Percentiles rank a stretch among this genome's conserved stretches.
These are phyloP conservation scores for Moniliella sp. DNA, from an alignment of 1,284 basidiomycete genomes.

Conservation along the genomic window DNA sequence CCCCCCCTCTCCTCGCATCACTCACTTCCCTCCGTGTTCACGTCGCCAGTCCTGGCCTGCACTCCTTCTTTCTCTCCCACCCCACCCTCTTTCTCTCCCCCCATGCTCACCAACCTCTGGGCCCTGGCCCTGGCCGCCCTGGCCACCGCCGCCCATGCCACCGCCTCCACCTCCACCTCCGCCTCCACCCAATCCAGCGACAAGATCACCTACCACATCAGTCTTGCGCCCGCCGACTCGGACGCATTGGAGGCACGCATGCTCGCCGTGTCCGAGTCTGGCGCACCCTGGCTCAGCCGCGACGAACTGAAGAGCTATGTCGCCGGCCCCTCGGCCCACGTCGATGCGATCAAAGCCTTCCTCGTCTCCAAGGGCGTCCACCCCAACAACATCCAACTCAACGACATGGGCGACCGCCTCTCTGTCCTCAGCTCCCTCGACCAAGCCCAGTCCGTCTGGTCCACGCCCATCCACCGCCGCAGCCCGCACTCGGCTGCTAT, in stretches of 20 bases:
- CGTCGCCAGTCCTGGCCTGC: no score
- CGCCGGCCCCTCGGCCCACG: background rate
- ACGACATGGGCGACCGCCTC: background rate
- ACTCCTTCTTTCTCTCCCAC: no score
- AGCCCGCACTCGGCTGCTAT: background rate
- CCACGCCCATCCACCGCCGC: background rate
- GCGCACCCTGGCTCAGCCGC: constrained; percentile 2
- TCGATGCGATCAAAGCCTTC: constrained; percentile 1
- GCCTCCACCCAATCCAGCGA: no score
- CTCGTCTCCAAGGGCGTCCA: constrained; percentile 2
- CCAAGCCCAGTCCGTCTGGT: background rate
- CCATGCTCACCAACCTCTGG: no score
- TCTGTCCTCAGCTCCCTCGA: background rate
- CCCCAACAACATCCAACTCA: background rate
- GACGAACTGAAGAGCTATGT: constrained; percentile 4
- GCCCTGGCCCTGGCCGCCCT: no score
- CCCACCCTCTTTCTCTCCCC: no score
- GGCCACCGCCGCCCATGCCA: no score
- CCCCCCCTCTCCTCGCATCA: no score
- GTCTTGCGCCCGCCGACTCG: no score
- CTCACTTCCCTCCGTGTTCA: no score
- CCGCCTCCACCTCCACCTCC: no score
- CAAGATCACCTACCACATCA: no score
- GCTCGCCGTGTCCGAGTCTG: constrained; percentile 1
- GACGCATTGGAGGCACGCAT: constrained; percentile 1